Conservation (phyloP, 768 basidiomycete genomes). For the Phlegmacium glaucopus region DNA sequence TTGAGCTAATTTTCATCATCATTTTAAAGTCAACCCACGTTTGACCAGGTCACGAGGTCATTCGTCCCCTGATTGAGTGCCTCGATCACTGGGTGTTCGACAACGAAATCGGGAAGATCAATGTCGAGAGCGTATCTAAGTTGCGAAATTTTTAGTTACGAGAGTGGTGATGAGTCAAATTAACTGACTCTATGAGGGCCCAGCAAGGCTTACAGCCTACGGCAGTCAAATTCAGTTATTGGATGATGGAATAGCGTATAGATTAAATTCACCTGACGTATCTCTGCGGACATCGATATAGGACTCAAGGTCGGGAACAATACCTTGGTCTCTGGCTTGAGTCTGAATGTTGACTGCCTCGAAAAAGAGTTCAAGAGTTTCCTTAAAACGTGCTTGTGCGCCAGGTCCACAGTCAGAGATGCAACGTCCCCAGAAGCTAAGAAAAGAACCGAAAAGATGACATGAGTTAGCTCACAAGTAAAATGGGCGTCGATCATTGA, state of each 20-base stretch:
- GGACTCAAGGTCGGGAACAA: constrained; percentile 67
- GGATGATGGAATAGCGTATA: background rate
- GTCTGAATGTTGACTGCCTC: constrained; percentile 65
- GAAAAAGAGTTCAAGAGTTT: constrained; percentile 67
- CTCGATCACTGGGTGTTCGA: constrained; percentile 58
- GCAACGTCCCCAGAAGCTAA: constrained; percentile 68
- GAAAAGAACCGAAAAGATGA: background rate
- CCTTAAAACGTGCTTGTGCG: constrained; percentile 64
- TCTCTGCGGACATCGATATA: constrained; percentile 72
- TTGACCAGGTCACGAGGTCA: constrained; percentile 82
- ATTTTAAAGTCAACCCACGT: constrained; percentile 41
- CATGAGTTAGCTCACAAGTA: constrained; percentile 3
- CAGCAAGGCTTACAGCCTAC: constrained; percentile 68
- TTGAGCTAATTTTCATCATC: constrained; percentile 5
- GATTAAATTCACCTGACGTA: constrained; percentile 52
- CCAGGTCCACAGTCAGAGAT: constrained; percentile 54
- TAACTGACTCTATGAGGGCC: constrained; percentile 63
- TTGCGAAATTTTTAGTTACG: background rate
- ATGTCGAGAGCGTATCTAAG: constrained; percentile 60
- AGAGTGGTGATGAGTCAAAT: constrained; percentile 1
- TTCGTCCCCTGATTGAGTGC: constrained; percentile 67
- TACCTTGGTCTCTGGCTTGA: constrained; percentile 45
- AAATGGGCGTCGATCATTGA: background rate
- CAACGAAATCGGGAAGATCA: constrained; percentile 68
- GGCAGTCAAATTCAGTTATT: constrained; percentile 2